Evolutionary conservation across 2,329 filamentous ascomycete species (phyloP), one percentile per base, ranked within the genome.

Genomic region (Chrysoporthe deuterocubensis): DNA sequence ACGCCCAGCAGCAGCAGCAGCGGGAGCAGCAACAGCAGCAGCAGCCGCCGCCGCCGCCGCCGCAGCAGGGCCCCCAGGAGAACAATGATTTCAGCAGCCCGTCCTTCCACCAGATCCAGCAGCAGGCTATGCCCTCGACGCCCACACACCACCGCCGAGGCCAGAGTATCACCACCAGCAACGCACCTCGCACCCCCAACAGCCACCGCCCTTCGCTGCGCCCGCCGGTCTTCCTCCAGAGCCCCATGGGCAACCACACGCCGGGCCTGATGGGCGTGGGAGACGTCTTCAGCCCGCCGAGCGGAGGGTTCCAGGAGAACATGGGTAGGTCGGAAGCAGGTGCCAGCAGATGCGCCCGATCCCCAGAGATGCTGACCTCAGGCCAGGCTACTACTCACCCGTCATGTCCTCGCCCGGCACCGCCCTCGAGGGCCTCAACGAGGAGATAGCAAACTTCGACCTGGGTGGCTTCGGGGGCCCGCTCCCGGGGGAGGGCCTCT

Each of bases 361-460:
- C 57, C n/a, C n/a, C 16, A n/a, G 40, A 46, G n/a, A 46, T 56
- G 34, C 59, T 67, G 52, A 67, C 65, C 21, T 42, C 21, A 4
- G 18, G 32, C 9, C 42, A 13, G 68, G 62, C 43, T 69, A 69
- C 40, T 69, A 69, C 66, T 69, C 68, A 8, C 68, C 68, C 1
- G 68, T 67, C 46, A 63, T 69, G 59, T 69, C 68, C 54, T 67
- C 65, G 0, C 68, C 68, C 2, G 62, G 68, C 40, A 69, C 68
- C 4, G 65, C 68, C 44, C 54, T 69, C 7, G 68, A 69, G 16
- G 65, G 57, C 54, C 68, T 69, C 58, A 69, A 69, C 66, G 68
- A 69, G 54, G 68, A 69, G 40, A 67, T 69, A 37, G 67, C 65
- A 48, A 67, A 69, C 62, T 69, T 69, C 68, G 68, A 69, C 66